Evolutionary conservation across 2,329 filamentous ascomycete genomes (phyloP).

Genomic region (Claviceps quebecensis): DNA sequence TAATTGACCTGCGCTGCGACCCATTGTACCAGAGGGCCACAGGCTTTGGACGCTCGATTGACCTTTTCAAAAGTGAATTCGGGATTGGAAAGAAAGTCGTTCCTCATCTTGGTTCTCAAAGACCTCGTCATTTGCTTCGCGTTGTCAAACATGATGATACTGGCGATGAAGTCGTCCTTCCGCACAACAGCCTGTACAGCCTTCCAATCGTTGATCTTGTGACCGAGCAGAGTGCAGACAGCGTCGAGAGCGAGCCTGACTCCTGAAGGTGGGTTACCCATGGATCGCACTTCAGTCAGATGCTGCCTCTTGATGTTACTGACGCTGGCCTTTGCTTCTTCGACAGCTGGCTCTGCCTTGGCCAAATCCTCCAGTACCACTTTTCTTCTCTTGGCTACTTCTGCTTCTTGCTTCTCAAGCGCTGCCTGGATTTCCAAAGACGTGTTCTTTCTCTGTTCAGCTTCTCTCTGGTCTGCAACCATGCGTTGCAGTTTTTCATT

Average conservation of each 20-base stretch:
- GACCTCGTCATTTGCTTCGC: slow-evolving; percentile 82
- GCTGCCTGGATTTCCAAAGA: slow-evolving; percentile 81
- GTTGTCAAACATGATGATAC: slow-evolving; percentile 95
- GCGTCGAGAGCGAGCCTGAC: slow-evolving; percentile 87
- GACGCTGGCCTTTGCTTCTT: slow-evolving; percentile 88
- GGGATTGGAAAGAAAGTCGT: slow-evolving; percentile 79
- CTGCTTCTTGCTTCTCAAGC: slow-evolving; percentile 76
- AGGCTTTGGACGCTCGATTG: slow-evolving; percentile 91
- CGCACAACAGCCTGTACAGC: slow-evolving; percentile 78
- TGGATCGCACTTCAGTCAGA: slow-evolving; percentile 91
- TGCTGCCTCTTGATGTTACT: slow-evolving; percentile 98
- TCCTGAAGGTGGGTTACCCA: slow-evolving; percentile 82
- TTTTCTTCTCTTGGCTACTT: slow-evolving; percentile 70
- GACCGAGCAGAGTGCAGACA: slow-evolving; percentile 88
- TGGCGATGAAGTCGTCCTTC: slow-evolving; percentile 91
- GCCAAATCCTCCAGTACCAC: slow-evolving; percentile 80
- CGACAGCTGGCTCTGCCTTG: slow-evolving; percentile 80
- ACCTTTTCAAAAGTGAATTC: slow-evolving; percentile 96
- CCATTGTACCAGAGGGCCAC: slow-evolving; percentile 94
- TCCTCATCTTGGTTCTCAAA: slow-evolving; percentile 77
- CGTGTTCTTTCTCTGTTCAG: slow-evolving; percentile 76
- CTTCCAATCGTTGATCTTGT: slow-evolving; percentile 86
- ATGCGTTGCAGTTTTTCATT: slow-evolving; percentile 96
- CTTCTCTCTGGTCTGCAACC: slow-evolving; percentile 90
- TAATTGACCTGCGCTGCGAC: slow-evolving; percentile 93